A percentile compares a stretch with the other conserved stretches of the same genome.
Conservation (phyloP, 1,284 basidiomycete species). For the Schizophyllum amplum region DNA sequence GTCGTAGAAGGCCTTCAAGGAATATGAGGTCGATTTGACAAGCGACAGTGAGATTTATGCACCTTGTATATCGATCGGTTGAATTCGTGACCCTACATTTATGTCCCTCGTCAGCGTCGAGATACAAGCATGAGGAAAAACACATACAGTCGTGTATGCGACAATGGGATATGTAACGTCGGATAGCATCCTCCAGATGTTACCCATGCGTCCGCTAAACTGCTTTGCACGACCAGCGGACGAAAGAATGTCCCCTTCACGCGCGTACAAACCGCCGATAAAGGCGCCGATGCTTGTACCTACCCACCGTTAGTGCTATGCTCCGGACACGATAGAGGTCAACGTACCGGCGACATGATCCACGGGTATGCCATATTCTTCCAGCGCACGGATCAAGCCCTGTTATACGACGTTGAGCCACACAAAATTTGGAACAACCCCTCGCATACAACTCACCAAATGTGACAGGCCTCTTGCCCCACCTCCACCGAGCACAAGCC, state of each 20-base stretch:
- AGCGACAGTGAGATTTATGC: slow-evolving; percentile 4
- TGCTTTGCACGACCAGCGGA: slow-evolving; percentile 84
- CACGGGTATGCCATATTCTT: slow-evolving; percentile 89
- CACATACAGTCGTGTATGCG: slow-evolving; percentile 89
- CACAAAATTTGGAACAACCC: background rate
- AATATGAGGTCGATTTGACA: slow-evolving; percentile 6
- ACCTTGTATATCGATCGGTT: slow-evolving; percentile 81
- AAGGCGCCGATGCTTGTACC: slow-evolving; percentile 89
- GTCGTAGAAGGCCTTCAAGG: slow-evolving; percentile 79
- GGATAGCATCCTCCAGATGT: slow-evolving; percentile 90
- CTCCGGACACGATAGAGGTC: background rate
- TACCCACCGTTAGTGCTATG: slow-evolving; percentile 15
- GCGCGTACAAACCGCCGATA: slow-evolving; percentile 94
- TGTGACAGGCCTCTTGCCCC: slow-evolving; percentile 95
- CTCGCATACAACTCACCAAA: slow-evolving; percentile 46
- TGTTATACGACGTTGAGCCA: slow-evolving; percentile 21
- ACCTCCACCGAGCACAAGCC: slow-evolving; percentile 91
- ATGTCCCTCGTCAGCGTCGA: slow-evolving; percentile 1
- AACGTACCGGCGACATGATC: slow-evolving; percentile 76
- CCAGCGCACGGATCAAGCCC: slow-evolving; percentile 87
- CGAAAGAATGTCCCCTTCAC: slow-evolving; percentile 87
- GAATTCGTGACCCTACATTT: slow-evolving; percentile 78
- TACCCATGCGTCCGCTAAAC: slow-evolving; percentile 88
- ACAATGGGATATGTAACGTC: slow-evolving; percentile 97
- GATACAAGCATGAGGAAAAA: slow-evolving; percentile 15